phyloP scores from a whole-genome alignment of 2,329 filamentous ascomycete genomes.

The Penicillium sp. region DNA sequence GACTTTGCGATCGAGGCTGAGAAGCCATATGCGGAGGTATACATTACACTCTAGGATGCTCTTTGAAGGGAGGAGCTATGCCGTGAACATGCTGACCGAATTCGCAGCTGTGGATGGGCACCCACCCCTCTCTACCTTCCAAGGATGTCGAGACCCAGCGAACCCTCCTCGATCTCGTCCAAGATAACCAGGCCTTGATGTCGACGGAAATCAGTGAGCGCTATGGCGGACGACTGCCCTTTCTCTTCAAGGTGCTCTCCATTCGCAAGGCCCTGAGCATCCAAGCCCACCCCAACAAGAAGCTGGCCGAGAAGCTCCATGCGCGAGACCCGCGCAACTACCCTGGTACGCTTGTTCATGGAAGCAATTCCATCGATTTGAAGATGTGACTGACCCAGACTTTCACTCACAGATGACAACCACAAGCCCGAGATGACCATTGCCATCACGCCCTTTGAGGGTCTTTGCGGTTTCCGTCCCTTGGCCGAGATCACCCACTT shows the following conservation, averaged over 20 bases:
- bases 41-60: neutral
- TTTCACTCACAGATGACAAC: conserved; percentile 72
- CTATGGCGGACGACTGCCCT: conserved; percentile 83
- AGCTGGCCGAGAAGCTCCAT: conserved; percentile 86
- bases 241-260: conserved; percentile 96
- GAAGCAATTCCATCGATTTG: neutral
- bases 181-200: conserved; percentile 82
- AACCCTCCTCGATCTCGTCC: conserved; percentile 80
- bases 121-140: conserved; percentile 92
- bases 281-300: conserved; percentile 95
- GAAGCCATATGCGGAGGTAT: conserved; percentile 91
- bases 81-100: conserved; percentile 10
- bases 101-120: conserved; percentile 94
- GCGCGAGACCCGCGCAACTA: conserved; percentile 88
- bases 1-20: conserved; percentile 78
- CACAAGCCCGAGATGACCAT: conserved; percentile 99
- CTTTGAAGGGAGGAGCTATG: neutral
- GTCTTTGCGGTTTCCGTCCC: conserved; percentile 92
- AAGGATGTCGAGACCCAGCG: conserved; percentile 83
- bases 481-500: conserved; percentile 86
- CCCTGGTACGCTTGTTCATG: conserved; percentile 54
- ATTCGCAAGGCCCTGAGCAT: conserved; percentile 96
- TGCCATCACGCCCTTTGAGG: conserved; percentile 93
- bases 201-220: conserved; percentile 70
- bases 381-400: neutral